Base-by-base conservation (phyloP, 2,329 filamentous ascomycete species). In the Phaeosphaeriaceae sp. region DNA sequence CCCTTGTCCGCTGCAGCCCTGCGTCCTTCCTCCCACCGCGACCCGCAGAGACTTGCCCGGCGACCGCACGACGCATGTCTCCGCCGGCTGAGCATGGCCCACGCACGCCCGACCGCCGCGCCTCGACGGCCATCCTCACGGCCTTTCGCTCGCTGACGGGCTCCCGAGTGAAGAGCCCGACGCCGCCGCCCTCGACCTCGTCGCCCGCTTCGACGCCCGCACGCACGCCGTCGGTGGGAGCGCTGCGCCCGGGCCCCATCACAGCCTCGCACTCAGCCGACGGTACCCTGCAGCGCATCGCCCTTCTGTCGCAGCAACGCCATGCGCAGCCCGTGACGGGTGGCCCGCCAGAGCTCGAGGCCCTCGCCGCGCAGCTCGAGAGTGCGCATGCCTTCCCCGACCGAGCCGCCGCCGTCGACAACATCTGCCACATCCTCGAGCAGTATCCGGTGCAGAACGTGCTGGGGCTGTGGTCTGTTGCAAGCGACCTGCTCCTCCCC, bases 111-210 rank as follows among this genome's bases (percentile, higher is more conserved):
- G 73, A 78, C 58, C 65, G 76, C 56, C 74, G 73, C 57, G 69
- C 76, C 63, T 78, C 77, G 53, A 74, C 76, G 58, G 64, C 71
- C 51, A 69, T 79, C 55, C 72, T 79, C 59, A 71, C 69, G 45
- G 75, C 76, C 63, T 79, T 78, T 61, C 69, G 74, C 55, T 68
- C 67, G 40, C 68, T 79, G 45, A 78, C 77, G 1, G 65, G 72
- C 54, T 68, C 67, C 41, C 75, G 76, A 42, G 65, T 73, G n/a
- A 75, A 73, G 61, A 75, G 68, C 67, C 60, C 71, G 3, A 71
- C 71, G 19, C 68, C 72, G 50, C 68, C 73, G 4, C 68, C 74
- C 25, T 71, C 73, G 1, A 60, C 70, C 51, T 70, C 74, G 15
- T 69, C 73, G 27, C 59, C 73, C 40, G 67, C 71, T 21, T 62